Evolutionary conservation across 768 basidiomycete species (phyloP).

Genomic region (Mycena vitilis): DNA sequence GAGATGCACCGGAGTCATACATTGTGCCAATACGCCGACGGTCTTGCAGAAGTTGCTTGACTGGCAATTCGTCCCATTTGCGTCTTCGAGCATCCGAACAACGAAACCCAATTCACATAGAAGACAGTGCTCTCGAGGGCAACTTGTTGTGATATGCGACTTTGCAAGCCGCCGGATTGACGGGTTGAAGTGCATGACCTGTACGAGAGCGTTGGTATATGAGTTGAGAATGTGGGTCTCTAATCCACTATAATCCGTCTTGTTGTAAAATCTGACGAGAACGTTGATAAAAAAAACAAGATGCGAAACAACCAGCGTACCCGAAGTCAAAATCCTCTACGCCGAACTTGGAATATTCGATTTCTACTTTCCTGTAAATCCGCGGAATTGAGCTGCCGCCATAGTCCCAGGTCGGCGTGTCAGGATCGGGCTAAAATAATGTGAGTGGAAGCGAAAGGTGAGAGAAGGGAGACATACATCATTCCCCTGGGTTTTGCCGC

Average conservation of each 20-base stretch:
- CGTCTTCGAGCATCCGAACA: slow-evolving; percentile 95
- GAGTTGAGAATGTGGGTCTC: slow-evolving; percentile 98
- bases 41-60: slow-evolving; percentile 97
- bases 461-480: slow-evolving; percentile 52
- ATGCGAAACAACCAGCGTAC: slow-evolving; percentile 53
- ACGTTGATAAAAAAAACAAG: neutral
- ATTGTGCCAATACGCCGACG: slow-evolving; percentile 88
- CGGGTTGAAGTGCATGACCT: slow-evolving; percentile 75
- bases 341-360: slow-evolving; percentile 98
- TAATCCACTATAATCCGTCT: slow-evolving; percentile 88
- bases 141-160: slow-evolving; percentile 90
- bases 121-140: slow-evolving; percentile 91
- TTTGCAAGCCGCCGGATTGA: slow-evolving; percentile 88
- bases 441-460: slow-evolving; percentile 7
- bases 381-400: slow-evolving; percentile 74
- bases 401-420: slow-evolving; percentile 64
- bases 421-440: slow-evolving; percentile 58
- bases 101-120: slow-evolving; percentile 96
- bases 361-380: slow-evolving; percentile 92
- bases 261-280: slow-evolving; percentile 86
- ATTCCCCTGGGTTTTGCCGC: slow-evolving; percentile 70
- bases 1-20: slow-evolving; percentile 51
- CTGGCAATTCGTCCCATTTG: slow-evolving; percentile 93
- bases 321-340: slow-evolving; percentile 99
- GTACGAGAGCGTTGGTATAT: slow-evolving; percentile 76